phyloP scores from a whole-genome alignment of 2,329 filamentous ascomycete species.

The Stagonosporopsis chrysanthemi region DNA sequence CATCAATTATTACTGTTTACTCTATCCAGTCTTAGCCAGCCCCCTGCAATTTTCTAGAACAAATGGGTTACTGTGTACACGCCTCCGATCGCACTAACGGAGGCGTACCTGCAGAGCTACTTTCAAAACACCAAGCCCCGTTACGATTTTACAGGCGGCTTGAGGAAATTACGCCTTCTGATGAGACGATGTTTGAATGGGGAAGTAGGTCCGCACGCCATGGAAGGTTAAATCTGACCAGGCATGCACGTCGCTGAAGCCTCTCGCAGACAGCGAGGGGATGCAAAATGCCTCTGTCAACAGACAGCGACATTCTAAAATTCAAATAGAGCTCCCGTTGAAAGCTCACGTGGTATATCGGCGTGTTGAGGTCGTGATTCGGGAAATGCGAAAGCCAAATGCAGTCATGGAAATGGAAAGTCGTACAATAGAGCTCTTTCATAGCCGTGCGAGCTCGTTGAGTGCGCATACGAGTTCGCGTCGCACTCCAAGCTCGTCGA shows the following conservation, averaged over 20 bases:
- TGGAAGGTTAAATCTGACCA: conserved; percentile 3
- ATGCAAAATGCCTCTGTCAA: background rate
- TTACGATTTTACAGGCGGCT: background rate
- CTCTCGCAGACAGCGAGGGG: background rate
- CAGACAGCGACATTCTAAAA: background rate
- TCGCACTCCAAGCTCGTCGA: conserved; percentile 54
- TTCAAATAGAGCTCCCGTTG: background rate
- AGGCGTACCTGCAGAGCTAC: background rate
- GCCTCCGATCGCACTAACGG: background rate
- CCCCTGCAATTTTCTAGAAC: conserved; percentile 12
- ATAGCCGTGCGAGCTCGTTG: conserved; percentile 45
- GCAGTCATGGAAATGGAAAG: background rate
- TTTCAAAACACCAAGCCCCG: background rate
- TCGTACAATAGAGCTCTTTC: background rate
- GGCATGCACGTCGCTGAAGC: background rate
- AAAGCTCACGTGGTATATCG: background rate
- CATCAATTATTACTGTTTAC: background rate
- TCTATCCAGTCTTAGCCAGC: background rate
- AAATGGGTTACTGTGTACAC: background rate
- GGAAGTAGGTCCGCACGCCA: conserved; percentile 16
- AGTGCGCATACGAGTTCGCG: conserved; percentile 52
- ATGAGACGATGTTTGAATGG: background rate
- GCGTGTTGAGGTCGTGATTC: background rate
- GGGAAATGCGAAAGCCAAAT: background rate
- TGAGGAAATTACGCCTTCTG: conserved; percentile 1